phyloP scores from a whole-genome alignment of 371 early-diverging fungal genomes.

The Aphelidium insulamus region DNA sequence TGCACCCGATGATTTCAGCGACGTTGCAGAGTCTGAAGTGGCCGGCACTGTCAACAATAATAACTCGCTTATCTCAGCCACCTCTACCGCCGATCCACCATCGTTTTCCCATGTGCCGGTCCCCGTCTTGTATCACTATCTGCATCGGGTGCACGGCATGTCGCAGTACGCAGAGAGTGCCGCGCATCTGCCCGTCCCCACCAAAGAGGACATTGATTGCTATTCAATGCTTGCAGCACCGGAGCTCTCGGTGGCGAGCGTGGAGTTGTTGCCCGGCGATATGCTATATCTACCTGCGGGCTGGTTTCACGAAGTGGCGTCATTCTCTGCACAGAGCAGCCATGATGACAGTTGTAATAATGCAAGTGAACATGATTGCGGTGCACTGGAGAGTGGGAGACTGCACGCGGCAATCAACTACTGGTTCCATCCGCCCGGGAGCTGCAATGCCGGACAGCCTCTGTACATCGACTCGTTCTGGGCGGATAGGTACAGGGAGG shows the following conservation, averaged over 20 bases:
- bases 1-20: no score
- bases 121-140: background rate
- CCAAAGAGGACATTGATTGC: background rate
- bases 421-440: slow-evolving; percentile 23
- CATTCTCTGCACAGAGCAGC: background rate
- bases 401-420: slow-evolving; percentile 19
- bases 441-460: no score
- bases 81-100: slow-evolving; percentile 8
- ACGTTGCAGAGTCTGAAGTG: no score
- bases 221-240: background rate
- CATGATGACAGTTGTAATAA: background rate
- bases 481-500: no score
- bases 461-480: no score
- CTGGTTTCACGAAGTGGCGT: slow-evolving; percentile 24
- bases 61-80: no score
- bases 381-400: background rate
- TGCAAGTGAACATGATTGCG: no score
- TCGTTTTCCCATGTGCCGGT: slow-evolving; percentile 9
- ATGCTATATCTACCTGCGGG: slow-evolving; percentile 19
- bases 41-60: no score
- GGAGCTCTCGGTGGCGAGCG: background rate
- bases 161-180: no score
- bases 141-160: no score
- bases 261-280: slow-evolving; percentile 11
- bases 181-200: background rate